A percentile compares a stretch with the other conserved stretches of the same genome.
These are phyloP conservation scores for Tympanopsis confertula DNA, from an alignment of 2,329 filamentous ascomycete species.

Conservation along the genomic window DNA sequence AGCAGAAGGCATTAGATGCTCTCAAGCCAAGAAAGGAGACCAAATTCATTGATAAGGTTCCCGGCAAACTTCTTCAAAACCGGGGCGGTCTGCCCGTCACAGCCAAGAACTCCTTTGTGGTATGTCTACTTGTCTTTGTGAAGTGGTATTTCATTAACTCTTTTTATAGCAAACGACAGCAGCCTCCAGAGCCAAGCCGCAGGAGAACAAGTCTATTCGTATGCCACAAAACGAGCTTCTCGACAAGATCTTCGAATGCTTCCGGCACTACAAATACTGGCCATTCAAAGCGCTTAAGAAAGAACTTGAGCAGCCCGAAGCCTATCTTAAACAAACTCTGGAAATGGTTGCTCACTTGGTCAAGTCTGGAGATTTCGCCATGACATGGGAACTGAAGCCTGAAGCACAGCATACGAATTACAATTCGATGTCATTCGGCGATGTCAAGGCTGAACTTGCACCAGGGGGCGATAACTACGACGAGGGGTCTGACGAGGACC, in stretches of 20 bases:
- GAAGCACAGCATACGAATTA: constrained; percentile 34
- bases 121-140: constrained; percentile 5
- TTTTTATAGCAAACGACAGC: constrained; percentile 12
- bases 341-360: constrained; percentile 47
- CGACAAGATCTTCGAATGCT: constrained; percentile 46
- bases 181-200: constrained; percentile 21
- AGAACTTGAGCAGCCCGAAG: constrained; percentile 48
- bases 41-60: constrained; percentile 10
- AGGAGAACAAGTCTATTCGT: constrained; percentile 54
- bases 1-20: constrained; percentile 19
- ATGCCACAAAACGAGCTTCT: constrained; percentile 51
- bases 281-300: constrained; percentile 47
- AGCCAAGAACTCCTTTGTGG: constrained; percentile 7
- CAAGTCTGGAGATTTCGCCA: constrained; percentile 44
- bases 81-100: constrained; percentile 24
- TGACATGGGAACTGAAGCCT: constrained; percentile 45
- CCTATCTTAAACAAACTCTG: constrained; percentile 51
- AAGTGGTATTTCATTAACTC: constrained; percentile 7
- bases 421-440: not conserved
- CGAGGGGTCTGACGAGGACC: not conserved
- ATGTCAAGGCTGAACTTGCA: not conserved
- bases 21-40: constrained; percentile 20
- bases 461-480: not conserved
- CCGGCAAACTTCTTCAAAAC: constrained; percentile 12
- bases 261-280: constrained; percentile 55